Evolutionary conservation across 257 asterid genomes (phyloP).

Genomic region (Solanum rostratum): DNA sequence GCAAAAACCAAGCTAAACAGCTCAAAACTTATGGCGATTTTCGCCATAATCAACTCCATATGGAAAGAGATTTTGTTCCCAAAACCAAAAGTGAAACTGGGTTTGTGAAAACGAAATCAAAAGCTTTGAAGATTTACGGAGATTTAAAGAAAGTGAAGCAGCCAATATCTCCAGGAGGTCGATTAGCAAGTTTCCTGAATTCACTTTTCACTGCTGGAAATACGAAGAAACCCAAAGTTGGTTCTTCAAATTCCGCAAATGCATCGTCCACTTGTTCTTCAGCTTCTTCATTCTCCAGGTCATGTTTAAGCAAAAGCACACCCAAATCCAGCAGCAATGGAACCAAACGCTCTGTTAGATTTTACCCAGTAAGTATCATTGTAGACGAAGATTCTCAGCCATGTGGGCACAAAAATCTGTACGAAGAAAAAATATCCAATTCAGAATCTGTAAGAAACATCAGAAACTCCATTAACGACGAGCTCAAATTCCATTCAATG

Average conservation of each 20-base stretch:
- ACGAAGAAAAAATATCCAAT: conserved; percentile 12
- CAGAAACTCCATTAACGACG: conserved; percentile 21
- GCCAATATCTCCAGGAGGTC: conserved; percentile 83
- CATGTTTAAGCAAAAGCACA: conserved; percentile 64
- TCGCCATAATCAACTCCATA: not conserved
- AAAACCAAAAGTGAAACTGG: conserved; percentile 43
- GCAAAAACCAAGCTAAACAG: not conserved
- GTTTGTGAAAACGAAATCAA: conserved; percentile 49
- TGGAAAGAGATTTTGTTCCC: conserved; percentile 2
- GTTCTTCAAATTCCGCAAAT: conserved; percentile 38
- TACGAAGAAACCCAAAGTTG: conserved; percentile 36
- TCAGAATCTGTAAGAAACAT: conserved; percentile 3
- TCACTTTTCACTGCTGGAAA: conserved; percentile 58
- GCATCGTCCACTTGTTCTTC: conserved; percentile 62
- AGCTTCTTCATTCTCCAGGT: conserved; percentile 79
- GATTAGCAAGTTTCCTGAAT: conserved; percentile 63
- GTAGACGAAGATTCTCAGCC: conserved; percentile 62
- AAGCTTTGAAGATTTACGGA: conserved; percentile 68
- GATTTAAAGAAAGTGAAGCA: conserved; percentile 79
- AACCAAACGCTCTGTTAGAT: conserved; percentile 61
- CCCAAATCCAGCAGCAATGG: conserved; percentile 29
- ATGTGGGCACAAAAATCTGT: conserved; percentile 40
- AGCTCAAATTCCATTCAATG: conserved; percentile 37
- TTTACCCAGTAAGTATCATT: conserved; percentile 66
- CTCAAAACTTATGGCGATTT: not conserved